Base-by-base conservation (phyloP, 768 basidiomycete species). In the Leccinellum albellum region DNA sequence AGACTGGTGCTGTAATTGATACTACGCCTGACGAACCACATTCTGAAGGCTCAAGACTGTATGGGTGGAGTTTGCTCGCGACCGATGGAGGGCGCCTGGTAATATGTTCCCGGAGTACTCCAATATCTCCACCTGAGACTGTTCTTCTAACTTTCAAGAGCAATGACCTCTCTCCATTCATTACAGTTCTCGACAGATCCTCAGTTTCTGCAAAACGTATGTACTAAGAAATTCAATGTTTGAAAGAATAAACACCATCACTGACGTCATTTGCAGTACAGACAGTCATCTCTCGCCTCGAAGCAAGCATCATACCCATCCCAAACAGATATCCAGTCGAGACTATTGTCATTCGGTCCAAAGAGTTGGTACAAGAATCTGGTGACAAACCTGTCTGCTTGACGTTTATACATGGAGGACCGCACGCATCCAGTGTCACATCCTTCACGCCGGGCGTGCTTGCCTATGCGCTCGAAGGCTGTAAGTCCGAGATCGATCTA, bases 361-460 rank as follows among this genome's bases (percentile, higher is more conserved):
- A 66, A 8, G 59, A 58, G 42, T 51, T 40, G 7, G 64, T 49
- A 5, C 23, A 57, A n/a, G 66, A 57, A 35, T 17, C 35, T 17
- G 35, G 35, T 13, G 54, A 21, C 3, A 66, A 66, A 20, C 74
- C 74, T 2, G 77, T 80, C 20, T 86, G 78, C 51, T 71, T 89
- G 50, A 80, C 79, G 0, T 65, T 74, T 14, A 78, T 79, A 7
- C 88, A 88, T 57, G 87, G 87, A 10, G 87, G 87, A 2, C 87
- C 87, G 0, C 86, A 88, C 63, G 74, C 64, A 0, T 73, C 76
- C 1, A 73, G 64, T 3, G 77, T 76, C 0, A 84, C 81, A 0
- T 74, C 76, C 0, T 89, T 85, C 62, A 70, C 66, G 4, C 69
- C 85, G 0, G 53, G 62, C 13, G 71, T 66, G 0, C 76, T 75